These are phyloP conservation scores for Aureobasidium zeae DNA, from an alignment of 2,329 filamentous ascomycete species.

Conservation along the genomic window DNA sequence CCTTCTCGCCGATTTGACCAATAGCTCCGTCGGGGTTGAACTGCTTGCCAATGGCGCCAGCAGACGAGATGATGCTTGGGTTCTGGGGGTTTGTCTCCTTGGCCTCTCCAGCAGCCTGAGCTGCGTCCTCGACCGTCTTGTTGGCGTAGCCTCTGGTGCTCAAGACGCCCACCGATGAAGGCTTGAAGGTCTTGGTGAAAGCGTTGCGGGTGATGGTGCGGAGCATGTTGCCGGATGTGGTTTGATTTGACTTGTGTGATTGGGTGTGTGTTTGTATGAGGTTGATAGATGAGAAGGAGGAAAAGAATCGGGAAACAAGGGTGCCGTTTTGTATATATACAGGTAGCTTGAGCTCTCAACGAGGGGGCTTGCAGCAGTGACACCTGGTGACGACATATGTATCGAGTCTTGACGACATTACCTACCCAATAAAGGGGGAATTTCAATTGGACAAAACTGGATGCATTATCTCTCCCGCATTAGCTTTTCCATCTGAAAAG, in stretches of 20 bases:
- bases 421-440: too few relatives aligned
- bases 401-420: conserved; percentile 3
- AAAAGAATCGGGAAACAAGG: background rate
- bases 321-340: background rate
- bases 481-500: too few relatives aligned
- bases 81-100: conserved; percentile 21
- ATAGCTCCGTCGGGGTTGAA: conserved; percentile 45
- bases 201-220: conserved; percentile 17
- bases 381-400: conserved; percentile 10
- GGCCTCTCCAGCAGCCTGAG: conserved; percentile 15
- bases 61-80: conserved; percentile 37
- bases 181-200: conserved; percentile 15
- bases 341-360: background rate
- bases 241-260: background rate
- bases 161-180: conserved; percentile 4
- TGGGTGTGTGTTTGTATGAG: background rate
- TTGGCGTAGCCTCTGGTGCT: conserved; percentile 12
- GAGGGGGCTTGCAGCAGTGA: background rate
- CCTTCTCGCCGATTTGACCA: conserved; percentile 41
- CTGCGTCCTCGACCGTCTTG: conserved; percentile 14
- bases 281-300: background rate
- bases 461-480: too few relatives aligned
- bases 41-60: conserved; percentile 46
- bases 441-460: too few relatives aligned
- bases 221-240: conserved; percentile 13